Evolutionary conservation across 2,329 filamentous ascomycete species (phyloP).

Genomic region (Pseudocercospora pini-densiflorae): DNA sequence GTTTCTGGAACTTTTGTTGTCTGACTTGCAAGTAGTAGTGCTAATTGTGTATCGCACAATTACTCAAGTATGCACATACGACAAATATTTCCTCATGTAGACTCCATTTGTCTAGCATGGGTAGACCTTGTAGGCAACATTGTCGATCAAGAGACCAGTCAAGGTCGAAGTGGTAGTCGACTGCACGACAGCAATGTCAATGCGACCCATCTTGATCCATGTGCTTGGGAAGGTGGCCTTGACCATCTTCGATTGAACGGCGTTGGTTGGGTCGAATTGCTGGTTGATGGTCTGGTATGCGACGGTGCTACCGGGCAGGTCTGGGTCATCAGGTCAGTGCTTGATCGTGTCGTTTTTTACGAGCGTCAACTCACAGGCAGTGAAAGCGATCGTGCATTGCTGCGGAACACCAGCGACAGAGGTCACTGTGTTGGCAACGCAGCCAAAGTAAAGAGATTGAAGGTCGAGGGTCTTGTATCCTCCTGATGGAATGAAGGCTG

Average conservation of each 20-base stretch:
- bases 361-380: constrained; percentile 3
- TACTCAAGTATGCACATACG: no score
- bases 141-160: neutral
- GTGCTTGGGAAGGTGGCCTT: constrained; percentile 5
- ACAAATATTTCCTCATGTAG: no score
- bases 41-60: no score
- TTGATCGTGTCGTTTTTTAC: no score
- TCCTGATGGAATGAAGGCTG: constrained; percentile 7
- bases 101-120: no score
- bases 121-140: constrained; percentile 7
- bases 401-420: constrained; percentile 1
- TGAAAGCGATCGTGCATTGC: constrained; percentile 13
- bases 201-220: constrained; percentile 1
- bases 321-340: neutral
- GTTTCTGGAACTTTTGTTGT: no score
- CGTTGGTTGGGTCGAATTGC: constrained; percentile 9
- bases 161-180: neutral
- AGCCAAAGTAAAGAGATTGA: constrained; percentile 11
- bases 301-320: neutral
- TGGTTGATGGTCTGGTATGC: constrained; percentile 12
- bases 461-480: constrained; percentile 10
- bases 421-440: neutral
- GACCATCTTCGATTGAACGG: neutral
- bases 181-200: constrained; percentile 9
- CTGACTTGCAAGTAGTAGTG: no score